Evolutionary conservation across 2,329 filamentous ascomycete species (phyloP).

Genomic region (Zymoseptoria ardabiliae): DNA sequence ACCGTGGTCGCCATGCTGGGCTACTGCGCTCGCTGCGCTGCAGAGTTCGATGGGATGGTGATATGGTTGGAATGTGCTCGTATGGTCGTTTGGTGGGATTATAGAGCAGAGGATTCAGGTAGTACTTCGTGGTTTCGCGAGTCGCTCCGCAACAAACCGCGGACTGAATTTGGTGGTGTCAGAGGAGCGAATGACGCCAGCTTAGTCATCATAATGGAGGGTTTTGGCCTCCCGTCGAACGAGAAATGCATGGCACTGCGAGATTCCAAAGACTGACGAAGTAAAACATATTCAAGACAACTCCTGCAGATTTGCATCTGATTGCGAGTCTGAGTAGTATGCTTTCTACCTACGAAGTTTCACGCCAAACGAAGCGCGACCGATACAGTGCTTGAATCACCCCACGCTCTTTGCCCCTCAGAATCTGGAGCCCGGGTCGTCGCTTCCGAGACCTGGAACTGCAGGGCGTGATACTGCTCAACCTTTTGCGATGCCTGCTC

Average conservation of each 20-base stretch:
- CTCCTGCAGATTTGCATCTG: neutral
- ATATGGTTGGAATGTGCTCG: neutral
- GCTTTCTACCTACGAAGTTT: neutral
- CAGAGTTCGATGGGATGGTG: neutral
- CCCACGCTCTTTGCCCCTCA: neutral
- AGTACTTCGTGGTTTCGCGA: neutral
- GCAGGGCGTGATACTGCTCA: neutral
- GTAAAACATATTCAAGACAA: neutral
- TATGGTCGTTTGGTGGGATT: neutral
- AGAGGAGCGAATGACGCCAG: neutral
- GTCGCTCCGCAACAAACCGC: too few species aligned
- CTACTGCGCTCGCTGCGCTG: neutral
- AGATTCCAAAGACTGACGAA: neutral
- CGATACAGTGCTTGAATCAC: neutral
- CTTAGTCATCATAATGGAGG: neutral
- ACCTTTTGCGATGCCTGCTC: neutral
- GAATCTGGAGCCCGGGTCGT: neutral
- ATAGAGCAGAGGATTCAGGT: neutral
- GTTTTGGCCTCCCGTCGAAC: neutral
- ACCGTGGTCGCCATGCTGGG: conserved; percentile 81
- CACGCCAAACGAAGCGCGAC: neutral
- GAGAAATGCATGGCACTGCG: neutral
- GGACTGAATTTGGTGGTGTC: neutral
- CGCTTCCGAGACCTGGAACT: neutral
- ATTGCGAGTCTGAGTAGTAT: neutral